Conservation (phyloP, 148 eudicot genomes). For the Camellia granthamiana region DNA sequence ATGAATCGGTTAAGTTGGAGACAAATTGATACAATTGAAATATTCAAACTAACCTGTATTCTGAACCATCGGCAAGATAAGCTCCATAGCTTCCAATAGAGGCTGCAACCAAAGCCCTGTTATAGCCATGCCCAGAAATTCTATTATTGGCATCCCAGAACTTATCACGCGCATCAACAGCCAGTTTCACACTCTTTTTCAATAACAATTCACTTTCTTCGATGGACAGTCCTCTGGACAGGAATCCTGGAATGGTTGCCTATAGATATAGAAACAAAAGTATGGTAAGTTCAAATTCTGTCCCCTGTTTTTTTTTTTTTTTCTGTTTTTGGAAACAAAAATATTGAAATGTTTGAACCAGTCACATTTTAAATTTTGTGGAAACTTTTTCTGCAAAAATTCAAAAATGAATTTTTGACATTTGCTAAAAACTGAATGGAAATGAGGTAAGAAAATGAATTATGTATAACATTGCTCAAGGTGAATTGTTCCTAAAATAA, state of each 20-base stretch:
- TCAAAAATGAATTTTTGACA: too few relatives aligned
- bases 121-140: constrained; percentile 33
- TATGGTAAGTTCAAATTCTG: not conserved
- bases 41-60: constrained; percentile 50
- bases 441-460: too few relatives aligned
- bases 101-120: constrained; percentile 80
- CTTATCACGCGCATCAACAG: constrained; percentile 67
- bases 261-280: constrained; percentile 13
- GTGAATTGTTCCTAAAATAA: too few relatives aligned
- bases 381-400: too few relatives aligned
- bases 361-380: too few relatives aligned
- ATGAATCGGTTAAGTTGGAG: too few relatives aligned
- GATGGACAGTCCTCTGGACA: constrained; percentile 64
- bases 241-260: constrained; percentile 86
- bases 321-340: not conserved
- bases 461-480: too few relatives aligned
- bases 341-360: not conserved
- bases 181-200: constrained; percentile 63
- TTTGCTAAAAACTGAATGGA: too few relatives aligned
- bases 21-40: not conserved
- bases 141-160: constrained; percentile 56
- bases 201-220: constrained; percentile 65
- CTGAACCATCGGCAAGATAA: constrained; percentile 94
- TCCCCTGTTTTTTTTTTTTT: too few relatives aligned
- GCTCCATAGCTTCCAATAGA: constrained; percentile 97